Evolutionary conservation across 345 rosid genomes (phyloP).

Genomic region (Arabidopsis thaliana): DNA sequence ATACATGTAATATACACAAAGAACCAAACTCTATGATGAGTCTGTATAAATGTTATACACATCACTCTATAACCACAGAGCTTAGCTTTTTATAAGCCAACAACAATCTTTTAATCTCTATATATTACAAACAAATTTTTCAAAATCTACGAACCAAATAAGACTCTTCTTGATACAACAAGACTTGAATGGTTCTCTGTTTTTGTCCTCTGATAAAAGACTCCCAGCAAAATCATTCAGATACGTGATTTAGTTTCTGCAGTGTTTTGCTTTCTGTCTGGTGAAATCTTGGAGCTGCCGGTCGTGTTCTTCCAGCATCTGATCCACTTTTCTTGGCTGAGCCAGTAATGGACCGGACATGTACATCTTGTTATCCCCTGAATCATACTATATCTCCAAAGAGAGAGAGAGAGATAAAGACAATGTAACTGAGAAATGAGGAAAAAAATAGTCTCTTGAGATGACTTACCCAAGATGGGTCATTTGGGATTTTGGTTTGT

Average conservation of each 20-base stretch:
- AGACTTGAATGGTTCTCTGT: conserved; percentile 29
- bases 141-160: conserved; percentile 36
- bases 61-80: conserved; percentile 28
- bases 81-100: conserved; percentile 36
- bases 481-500: conserved; percentile 42
- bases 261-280: conserved; percentile 43
- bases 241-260: conserved; percentile 28
- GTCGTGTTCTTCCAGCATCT: conserved; percentile 92
- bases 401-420: neutral
- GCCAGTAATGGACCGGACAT: conserved; percentile 84
- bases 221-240: conserved; percentile 1
- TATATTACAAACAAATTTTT: conserved; percentile 29
- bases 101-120: conserved; percentile 15
- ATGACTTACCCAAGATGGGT: conserved; percentile 44
- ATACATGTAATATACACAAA: conserved; percentile 23
- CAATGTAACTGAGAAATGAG: neutral
- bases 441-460: conserved; percentile 5
- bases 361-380: conserved; percentile 76
- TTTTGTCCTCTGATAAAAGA: neutral
- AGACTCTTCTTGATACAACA: conserved; percentile 30
- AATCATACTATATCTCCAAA: conserved; percentile 50
- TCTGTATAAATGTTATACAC: conserved; percentile 36
- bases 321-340: conserved; percentile 77
- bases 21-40: conserved; percentile 20
- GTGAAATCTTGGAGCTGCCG: conserved; percentile 72